Percentiles rank a stretch among this genome's conserved stretches.
phyloP scores from a whole-genome alignment of 164 flowering plant species.

The Cinnamomum micranthum region DNA sequence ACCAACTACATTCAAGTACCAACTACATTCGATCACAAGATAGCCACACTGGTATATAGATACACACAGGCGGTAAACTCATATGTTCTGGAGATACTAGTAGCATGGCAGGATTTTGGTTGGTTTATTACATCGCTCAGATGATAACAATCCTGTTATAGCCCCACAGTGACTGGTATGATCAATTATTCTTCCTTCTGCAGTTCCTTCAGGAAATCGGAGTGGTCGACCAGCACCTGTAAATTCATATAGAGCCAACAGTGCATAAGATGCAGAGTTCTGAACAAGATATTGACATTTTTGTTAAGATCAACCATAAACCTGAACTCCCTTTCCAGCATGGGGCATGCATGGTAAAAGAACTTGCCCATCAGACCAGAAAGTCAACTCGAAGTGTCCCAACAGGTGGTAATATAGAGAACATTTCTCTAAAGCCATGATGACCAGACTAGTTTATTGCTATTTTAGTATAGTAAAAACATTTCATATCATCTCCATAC shows the following conservation, averaged over 20 bases:
- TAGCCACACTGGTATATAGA: too few relatives aligned
- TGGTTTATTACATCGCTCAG: background rate
- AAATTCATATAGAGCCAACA: constrained; percentile 2
- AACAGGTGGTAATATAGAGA: too few relatives aligned
- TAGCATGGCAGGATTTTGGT: too few relatives aligned
- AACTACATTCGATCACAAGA: too few relatives aligned
- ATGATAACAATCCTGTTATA: background rate
- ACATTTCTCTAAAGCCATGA: too few relatives aligned
- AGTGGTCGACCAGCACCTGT: constrained; percentile 81
- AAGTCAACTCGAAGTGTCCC: background rate
- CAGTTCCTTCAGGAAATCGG: constrained; percentile 75
- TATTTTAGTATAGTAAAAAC: too few relatives aligned
- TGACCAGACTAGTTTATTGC: too few relatives aligned
- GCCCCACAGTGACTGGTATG: background rate
- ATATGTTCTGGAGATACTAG: too few relatives aligned
- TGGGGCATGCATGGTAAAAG: background rate
- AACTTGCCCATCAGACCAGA: background rate
- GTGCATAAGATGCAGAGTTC: background rate
- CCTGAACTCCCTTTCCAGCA: background rate
- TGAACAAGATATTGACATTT: background rate
- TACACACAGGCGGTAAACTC: too few relatives aligned
- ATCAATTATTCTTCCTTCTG: constrained; percentile 23
- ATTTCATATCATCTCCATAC: too few relatives aligned
- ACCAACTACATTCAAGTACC: too few relatives aligned
- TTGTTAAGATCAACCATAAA: background rate